A percentile compares a stretch with the other conserved stretches of the same genome.
Conservation (phyloP, 176 grass and related monocot species). For the Avena eriantha region DNA sequence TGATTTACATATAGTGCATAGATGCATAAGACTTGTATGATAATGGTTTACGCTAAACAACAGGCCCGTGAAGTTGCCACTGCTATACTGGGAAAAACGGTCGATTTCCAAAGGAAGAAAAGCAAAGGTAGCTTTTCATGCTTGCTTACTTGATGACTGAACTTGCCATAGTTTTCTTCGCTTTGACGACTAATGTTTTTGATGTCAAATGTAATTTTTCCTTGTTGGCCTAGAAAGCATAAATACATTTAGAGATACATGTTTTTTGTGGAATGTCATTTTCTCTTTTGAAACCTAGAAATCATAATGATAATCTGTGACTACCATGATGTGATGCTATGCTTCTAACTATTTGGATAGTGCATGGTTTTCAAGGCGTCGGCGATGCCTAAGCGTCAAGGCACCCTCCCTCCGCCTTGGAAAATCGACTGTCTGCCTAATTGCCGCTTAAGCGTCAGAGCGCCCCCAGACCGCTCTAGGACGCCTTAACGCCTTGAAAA, state of each 20-base stretch:
- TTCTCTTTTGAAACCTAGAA: constrained; percentile 23
- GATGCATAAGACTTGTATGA: constrained; percentile 23
- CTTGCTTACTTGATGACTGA: constrained; percentile 31
- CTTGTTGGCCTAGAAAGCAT: constrained; percentile 33
- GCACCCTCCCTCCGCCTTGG: no score
- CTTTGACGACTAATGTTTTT: constrained; percentile 12
- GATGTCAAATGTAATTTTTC: not conserved
- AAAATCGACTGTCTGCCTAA: no score
- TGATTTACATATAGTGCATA: constrained; percentile 27
- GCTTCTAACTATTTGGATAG: constrained; percentile 21
- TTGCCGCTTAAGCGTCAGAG: no score
- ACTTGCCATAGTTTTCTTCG: constrained; percentile 1
- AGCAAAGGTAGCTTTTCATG: constrained; percentile 72
- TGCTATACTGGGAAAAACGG: constrained; percentile 79
- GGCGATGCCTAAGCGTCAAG: no score
- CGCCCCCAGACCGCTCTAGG: no score
- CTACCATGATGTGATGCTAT: constrained; percentile 14
- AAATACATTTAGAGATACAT: constrained; percentile 15
- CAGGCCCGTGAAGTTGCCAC: constrained; percentile 84
- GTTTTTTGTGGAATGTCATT: constrained; percentile 14
- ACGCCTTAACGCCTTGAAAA: no score
- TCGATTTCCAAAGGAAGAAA: constrained; percentile 97
- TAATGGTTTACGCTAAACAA: constrained; percentile 41
- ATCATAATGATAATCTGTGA: constrained; percentile 21
- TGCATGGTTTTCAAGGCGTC: no score